A percentile compares a stretch with the other conserved stretches of the same genome.
Evolutionary conservation across 2,329 filamentous ascomycete genomes (phyloP).

Genomic region (Colletotrichum horii): DNA sequence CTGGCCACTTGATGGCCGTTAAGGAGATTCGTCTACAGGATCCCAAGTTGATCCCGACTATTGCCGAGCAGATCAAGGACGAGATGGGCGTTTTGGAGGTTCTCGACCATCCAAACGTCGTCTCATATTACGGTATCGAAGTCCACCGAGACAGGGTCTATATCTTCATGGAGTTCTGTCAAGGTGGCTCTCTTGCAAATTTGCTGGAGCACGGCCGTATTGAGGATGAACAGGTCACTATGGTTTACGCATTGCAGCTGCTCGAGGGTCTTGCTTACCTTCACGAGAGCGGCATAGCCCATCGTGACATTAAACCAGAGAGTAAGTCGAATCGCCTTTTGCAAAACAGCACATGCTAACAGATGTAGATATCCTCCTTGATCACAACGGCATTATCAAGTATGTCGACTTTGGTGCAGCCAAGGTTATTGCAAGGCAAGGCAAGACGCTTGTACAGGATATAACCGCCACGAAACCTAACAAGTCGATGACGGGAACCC

Average conservation of each 20-base stretch:
- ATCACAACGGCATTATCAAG: slow-evolving; percentile 98
- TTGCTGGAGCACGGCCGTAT: slow-evolving; percentile 95
- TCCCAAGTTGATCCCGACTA: slow-evolving; percentile 91
- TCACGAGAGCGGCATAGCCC: slow-evolving; percentile 88
- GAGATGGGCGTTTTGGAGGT: slow-evolving; percentile 97
- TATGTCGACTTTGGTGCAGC: slow-evolving; percentile 98
- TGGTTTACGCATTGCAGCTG: slow-evolving; percentile 94
- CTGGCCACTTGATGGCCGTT: slow-evolving; percentile 95
- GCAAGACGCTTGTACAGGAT: slow-evolving; percentile 79
- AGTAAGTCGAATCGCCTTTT: slow-evolving; percentile 60
- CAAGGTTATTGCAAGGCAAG: slow-evolving; percentile 94
- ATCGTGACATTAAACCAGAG: slow-evolving; percentile 97
- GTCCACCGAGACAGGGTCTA: slow-evolving; percentile 99
- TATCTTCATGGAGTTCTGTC: slow-evolving; percentile 99
- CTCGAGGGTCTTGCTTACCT: slow-evolving; percentile 93
- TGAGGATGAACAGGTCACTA: slow-evolving; percentile 96
- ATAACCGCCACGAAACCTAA: slow-evolving; percentile 69
- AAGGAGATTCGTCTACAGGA: slow-evolving; percentile 98
- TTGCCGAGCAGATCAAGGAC: slow-evolving; percentile 91
- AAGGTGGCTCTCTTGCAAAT: slow-evolving; percentile 87
- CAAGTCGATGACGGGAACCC: slow-evolving; percentile 95
- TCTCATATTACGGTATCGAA: slow-evolving; percentile 97
- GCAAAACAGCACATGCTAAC: slow-evolving; percentile 22
- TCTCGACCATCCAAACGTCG: slow-evolving; percentile 95
- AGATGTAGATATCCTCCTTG: slow-evolving; percentile 81